These are phyloP conservation scores for Daldinia grandis DNA, from an alignment of 495 filamentous ascomycete genomes.

Conservation along the genomic window DNA sequence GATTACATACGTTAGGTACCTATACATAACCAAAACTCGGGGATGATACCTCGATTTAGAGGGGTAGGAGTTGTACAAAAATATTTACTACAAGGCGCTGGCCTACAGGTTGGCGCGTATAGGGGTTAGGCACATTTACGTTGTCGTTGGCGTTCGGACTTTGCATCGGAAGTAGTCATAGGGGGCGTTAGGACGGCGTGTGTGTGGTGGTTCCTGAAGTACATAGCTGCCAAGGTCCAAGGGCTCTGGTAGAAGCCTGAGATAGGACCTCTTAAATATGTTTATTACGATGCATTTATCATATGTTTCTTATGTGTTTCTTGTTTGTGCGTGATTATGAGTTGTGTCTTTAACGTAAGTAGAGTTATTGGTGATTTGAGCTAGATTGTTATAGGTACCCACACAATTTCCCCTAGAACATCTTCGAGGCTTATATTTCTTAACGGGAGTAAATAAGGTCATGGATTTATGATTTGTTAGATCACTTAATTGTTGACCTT, in stretches of 20 bases:
- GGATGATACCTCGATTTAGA: conserved; percentile 6
- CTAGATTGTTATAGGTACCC: no score
- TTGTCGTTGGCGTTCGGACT: conserved; percentile 12
- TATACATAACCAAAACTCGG: neutral
- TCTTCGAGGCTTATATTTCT: no score
- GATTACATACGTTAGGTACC: neutral
- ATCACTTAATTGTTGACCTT: no score
- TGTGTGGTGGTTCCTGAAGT: neutral
- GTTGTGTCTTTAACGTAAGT: neutral
- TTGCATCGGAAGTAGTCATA: conserved; percentile 27
- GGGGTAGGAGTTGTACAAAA: conserved; percentile 18
- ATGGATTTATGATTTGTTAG: no score
- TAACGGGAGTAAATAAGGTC: no score
- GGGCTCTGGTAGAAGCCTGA: neutral
- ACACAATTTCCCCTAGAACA: no score
- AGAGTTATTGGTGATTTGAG: no score
- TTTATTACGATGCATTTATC: neutral
- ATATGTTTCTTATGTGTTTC: neutral
- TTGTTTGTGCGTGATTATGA: neutral
- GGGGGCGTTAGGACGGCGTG: conserved; percentile 13
- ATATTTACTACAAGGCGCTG: neutral
- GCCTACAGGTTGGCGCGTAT: neutral
- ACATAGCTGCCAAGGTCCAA: neutral
- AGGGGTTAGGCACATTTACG: conserved; percentile 2
- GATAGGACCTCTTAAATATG: neutral